Percentiles rank a stretch among this genome's conserved stretches.
These are phyloP conservation scores for Pleurotus sapidus DNA, from an alignment of 768 basidiomycete species.

Conservation along the genomic window DNA sequence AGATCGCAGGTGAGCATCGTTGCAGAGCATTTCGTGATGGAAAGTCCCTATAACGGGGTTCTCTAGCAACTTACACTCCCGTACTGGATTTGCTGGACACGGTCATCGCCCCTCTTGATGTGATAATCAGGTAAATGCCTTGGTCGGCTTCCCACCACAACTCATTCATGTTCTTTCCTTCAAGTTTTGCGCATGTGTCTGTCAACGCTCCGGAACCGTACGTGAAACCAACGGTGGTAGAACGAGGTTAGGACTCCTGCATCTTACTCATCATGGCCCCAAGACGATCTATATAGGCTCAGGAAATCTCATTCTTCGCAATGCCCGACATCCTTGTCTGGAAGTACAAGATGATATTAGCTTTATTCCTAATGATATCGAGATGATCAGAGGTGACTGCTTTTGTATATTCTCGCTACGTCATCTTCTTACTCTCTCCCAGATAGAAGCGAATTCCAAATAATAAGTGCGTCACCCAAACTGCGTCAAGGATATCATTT, in stretches of 20 bases:
- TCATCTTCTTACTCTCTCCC: neutral
- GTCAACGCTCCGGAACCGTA: slow-evolving; percentile 85
- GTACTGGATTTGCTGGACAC: slow-evolving; percentile 83
- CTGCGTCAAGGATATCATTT: neutral
- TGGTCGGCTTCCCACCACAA: neutral
- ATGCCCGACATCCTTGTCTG: slow-evolving; percentile 93
- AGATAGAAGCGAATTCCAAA: slow-evolving; percentile 91
- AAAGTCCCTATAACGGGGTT: slow-evolving; percentile 22
- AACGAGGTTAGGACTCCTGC: slow-evolving; percentile 56
- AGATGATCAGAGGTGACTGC: slow-evolving; percentile 81
- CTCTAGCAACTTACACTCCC: slow-evolving; percentile 86
- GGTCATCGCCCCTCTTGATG: slow-evolving; percentile 87
- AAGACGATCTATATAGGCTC: slow-evolving; percentile 44
- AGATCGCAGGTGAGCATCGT: slow-evolving; percentile 54
- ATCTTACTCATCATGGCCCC: neutral
- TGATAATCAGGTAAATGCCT: slow-evolving; percentile 72
- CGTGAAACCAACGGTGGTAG: slow-evolving; percentile 76
- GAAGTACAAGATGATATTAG: slow-evolving; percentile 95
- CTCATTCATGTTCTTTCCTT: neutral
- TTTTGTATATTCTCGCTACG: neutral
- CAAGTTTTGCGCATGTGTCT: slow-evolving; percentile 89
- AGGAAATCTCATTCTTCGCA: slow-evolving; percentile 76
- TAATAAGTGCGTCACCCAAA: slow-evolving; percentile 65
- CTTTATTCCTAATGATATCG: slow-evolving; percentile 94
- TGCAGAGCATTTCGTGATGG: slow-evolving; percentile 25